phyloP scores from a whole-genome alignment of 257 asterid species.

The Lithospermum erythrorhizon region DNA sequence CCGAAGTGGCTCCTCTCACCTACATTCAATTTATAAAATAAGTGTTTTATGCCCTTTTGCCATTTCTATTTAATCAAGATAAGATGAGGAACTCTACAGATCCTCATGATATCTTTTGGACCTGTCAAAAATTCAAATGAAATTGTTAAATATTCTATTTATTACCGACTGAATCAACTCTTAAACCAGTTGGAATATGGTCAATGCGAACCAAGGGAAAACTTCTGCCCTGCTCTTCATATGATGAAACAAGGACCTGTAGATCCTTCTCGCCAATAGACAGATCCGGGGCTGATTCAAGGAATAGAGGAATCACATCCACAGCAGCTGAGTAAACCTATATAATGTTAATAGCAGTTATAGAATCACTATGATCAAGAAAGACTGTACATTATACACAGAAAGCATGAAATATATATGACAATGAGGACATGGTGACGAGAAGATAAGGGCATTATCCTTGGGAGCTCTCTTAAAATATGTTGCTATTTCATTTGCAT shows the following conservation, averaged over 20 bases:
- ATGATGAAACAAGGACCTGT: constrained; percentile 26
- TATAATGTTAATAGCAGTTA: neutral
- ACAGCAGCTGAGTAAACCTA: constrained; percentile 54
- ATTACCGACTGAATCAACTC: constrained; percentile 58
- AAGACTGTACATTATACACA: neutral
- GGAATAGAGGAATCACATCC: constrained; percentile 74
- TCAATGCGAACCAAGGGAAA: constrained; percentile 39
- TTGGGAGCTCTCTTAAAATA: too few species aligned
- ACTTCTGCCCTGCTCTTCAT: constrained; percentile 13
- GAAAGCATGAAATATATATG: neutral
- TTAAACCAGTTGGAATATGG: constrained; percentile 61
- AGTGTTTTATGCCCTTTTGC: neutral
- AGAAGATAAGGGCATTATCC: neutral
- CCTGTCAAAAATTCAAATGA: neutral
- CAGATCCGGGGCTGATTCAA: constrained; percentile 49
- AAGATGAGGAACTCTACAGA: neutral
- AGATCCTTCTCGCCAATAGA: constrained; percentile 40
- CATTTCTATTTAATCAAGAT: neutral
- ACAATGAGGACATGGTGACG: too few species aligned
- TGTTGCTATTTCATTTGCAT: too few species aligned
- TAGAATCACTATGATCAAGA: neutral
- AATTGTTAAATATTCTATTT: neutral
- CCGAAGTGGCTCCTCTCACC: constrained; percentile 77
- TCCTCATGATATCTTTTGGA: neutral
- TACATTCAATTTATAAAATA: constrained; percentile 8